A percentile compares a stretch with the other conserved stretches of the same genome.
Conservation (phyloP, 1,284 basidiomycete genomes). For the Mycosarcoma mackinlayi region DNA sequence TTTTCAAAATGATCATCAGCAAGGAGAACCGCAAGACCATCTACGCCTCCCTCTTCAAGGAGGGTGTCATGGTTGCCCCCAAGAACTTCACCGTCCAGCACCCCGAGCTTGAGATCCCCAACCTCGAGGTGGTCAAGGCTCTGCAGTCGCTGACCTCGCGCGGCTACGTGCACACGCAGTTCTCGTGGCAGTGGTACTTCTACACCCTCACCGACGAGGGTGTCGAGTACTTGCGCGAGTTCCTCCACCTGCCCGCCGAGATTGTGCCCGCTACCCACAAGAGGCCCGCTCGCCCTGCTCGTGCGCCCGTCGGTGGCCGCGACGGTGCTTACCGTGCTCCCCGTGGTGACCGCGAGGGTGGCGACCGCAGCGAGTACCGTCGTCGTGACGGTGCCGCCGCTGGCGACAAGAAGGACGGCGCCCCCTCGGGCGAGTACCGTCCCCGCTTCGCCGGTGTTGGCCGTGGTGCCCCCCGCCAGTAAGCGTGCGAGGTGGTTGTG, state of each 20-base stretch:
- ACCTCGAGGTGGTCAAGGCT: slow-evolving; percentile 99
- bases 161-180: slow-evolving; percentile 95
- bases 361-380: slow-evolving; percentile 66
- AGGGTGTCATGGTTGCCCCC: slow-evolving; percentile 95
- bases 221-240: slow-evolving; percentile 68
- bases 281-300: slow-evolving; percentile 65
- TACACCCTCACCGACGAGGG: slow-evolving; percentile 68
- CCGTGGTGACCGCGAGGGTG: slow-evolving; percentile 64
- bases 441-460: slow-evolving; percentile 67
- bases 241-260: slow-evolving; percentile 68
- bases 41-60: slow-evolving; percentile 68
- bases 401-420: slow-evolving; percentile 66
- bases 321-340: slow-evolving; percentile 63
- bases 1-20: slow-evolving; percentile 64
- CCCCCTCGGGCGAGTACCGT: slow-evolving; percentile 66
- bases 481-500: slow-evolving; percentile 22
- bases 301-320: slow-evolving; percentile 59
- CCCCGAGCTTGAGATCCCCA: slow-evolving; percentile 94
- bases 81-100: slow-evolving; percentile 99
- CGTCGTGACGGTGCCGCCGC: slow-evolving; percentile 54
- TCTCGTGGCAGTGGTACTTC: slow-evolving; percentile 71
- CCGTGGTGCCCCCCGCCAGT: slow-evolving; percentile 64
- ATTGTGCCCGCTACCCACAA: slow-evolving; percentile 69
- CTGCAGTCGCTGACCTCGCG: slow-evolving; percentile 96
- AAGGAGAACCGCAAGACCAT: slow-evolving; percentile 68